Evolutionary conservation across 2,329 filamentous ascomycete species (phyloP).

Genomic region (Arthroderma uncinatum): DNA sequence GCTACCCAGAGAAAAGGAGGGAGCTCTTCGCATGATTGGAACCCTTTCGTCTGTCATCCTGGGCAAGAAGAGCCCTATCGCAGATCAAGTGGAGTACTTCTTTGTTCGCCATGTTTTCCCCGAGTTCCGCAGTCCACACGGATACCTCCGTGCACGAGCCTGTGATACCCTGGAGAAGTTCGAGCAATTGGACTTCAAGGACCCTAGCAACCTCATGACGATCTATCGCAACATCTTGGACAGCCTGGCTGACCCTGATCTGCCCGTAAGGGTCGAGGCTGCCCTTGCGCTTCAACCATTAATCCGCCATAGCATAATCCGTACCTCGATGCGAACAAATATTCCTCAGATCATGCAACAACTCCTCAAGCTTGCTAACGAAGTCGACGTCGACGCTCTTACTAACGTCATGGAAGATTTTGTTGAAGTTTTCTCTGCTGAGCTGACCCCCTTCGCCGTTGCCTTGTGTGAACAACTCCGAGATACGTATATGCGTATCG

Average conservation of each 20-base stretch:
- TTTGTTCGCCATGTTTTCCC: conserved; percentile 97
- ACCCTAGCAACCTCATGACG: conserved; percentile 84
- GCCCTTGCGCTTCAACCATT: conserved; percentile 88
- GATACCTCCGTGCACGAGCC: conserved; percentile 83
- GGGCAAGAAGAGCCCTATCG: conserved; percentile 96
- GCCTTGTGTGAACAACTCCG: conserved; percentile 90
- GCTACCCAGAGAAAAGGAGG: conserved; percentile 90
- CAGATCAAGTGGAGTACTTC: conserved; percentile 96
- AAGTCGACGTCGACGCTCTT: conserved; percentile 92
- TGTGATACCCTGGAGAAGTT: conserved; percentile 98
- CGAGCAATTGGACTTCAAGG: conserved; percentile 92
- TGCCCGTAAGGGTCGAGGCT: conserved; percentile 89
- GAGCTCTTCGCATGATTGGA: conserved; percentile 91
- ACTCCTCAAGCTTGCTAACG: conserved; percentile 88
- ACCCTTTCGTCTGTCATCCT: conserved; percentile 88
- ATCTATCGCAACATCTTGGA: conserved; percentile 96
- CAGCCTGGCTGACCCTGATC: conserved; percentile 86
- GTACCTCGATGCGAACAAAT: conserved; percentile 90
- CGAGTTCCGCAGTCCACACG: conserved; percentile 85
- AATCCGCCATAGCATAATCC: conserved; percentile 89
- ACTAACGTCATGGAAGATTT: conserved; percentile 99
- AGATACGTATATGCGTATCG: conserved; percentile 90
- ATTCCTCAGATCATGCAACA: conserved; percentile 99
- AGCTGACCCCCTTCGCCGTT: conserved; percentile 92
- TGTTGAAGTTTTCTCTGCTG: conserved; percentile 94